phyloP scores from a whole-genome alignment of 2,329 filamentous ascomycete species.

The Blastomyces silverae region DNA sequence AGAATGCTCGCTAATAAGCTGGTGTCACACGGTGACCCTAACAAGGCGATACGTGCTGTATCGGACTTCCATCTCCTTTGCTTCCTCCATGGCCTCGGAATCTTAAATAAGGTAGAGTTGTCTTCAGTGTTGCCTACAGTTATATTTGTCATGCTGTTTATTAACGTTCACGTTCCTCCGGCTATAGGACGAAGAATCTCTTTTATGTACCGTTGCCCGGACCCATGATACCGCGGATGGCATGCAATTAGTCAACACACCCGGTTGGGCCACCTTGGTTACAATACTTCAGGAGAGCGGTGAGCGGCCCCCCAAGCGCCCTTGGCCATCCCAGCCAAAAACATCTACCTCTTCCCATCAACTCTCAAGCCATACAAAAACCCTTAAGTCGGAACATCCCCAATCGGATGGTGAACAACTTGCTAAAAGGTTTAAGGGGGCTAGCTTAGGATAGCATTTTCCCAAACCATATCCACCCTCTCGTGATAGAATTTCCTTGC shows the following conservation, averaged over 20 bases:
- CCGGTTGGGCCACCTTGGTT: constrained; percentile 89
- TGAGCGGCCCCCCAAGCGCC: constrained; percentile 84
- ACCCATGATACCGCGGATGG: constrained; percentile 73
- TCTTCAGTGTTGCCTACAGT: not conserved
- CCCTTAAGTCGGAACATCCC: constrained; percentile 28
- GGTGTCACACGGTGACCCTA: constrained; percentile 56
- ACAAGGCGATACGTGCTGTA: constrained; percentile 58
- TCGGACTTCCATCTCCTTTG: constrained; percentile 94
- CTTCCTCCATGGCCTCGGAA: constrained; percentile 72
- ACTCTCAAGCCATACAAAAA: constrained; percentile 17
- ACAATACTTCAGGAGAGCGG: constrained; percentile 92
- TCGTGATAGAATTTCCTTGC: not conserved
- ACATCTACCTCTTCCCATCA: constrained; percentile 28
- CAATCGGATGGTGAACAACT: constrained; percentile 51
- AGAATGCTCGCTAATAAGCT: constrained; percentile 62
- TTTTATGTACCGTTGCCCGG: constrained; percentile 78
- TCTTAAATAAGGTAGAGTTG: constrained; percentile 70
- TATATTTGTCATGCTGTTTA: not conserved
- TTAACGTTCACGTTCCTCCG: constrained; percentile 11
- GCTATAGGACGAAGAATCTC: constrained; percentile 73
- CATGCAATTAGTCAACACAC: constrained; percentile 74
- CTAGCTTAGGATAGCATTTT: constrained; percentile 46
- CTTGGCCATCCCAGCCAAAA: constrained; percentile 40
- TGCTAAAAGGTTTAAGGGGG: constrained; percentile 60
- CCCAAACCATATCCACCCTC: constrained; percentile 1